phyloP scores from a whole-genome alignment of 1,139 yeast genomes.

The Pichia sp. region DNA sequence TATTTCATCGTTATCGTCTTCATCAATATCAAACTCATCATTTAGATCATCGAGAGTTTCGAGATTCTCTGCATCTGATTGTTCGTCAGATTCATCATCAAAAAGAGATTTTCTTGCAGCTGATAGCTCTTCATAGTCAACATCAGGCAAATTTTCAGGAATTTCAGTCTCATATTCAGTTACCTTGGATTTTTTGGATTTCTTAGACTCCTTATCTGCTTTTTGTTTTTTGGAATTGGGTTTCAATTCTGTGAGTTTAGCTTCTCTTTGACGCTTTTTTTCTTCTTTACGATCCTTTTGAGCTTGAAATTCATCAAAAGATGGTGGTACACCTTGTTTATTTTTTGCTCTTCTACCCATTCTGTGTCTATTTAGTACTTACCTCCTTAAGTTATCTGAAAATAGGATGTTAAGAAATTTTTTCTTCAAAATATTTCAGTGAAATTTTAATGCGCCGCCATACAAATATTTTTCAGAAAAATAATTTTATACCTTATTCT shows the following conservation, averaged over 20 bases:
- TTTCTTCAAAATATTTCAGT: neutral
- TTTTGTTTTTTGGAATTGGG: conserved; percentile 16
- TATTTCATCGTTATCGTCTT: conserved; percentile 35
- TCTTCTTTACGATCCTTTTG: conserved; percentile 38
- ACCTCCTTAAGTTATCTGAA: neutral
- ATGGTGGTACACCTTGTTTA: conserved; percentile 86
- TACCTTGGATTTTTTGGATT: conserved; percentile 24
- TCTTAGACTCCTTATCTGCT: conserved; percentile 18
- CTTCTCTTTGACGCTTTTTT: conserved; percentile 28
- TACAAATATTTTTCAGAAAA: too few species aligned
- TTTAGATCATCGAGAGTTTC: conserved; percentile 51
- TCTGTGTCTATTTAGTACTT: neutral
- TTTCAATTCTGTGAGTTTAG: conserved; percentile 16
- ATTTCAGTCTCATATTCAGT: conserved; percentile 35
- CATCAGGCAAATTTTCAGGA: conserved; percentile 50
- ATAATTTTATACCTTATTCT: too few species aligned
- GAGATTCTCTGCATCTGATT: conserved; percentile 35
- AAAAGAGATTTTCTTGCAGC: conserved; percentile 68
- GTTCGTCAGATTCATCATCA: conserved; percentile 58
- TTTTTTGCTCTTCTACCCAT: conserved; percentile 91
- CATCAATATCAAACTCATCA: conserved; percentile 25
- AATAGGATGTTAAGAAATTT: neutral
- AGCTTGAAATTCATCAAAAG: conserved; percentile 72
- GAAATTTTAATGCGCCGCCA: too few species aligned
- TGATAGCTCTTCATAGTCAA: conserved; percentile 55